These are phyloP conservation scores for Fusarium paranaense DNA, from an alignment of 2,329 filamentous ascomycete genomes.

Conservation along the genomic window DNA sequence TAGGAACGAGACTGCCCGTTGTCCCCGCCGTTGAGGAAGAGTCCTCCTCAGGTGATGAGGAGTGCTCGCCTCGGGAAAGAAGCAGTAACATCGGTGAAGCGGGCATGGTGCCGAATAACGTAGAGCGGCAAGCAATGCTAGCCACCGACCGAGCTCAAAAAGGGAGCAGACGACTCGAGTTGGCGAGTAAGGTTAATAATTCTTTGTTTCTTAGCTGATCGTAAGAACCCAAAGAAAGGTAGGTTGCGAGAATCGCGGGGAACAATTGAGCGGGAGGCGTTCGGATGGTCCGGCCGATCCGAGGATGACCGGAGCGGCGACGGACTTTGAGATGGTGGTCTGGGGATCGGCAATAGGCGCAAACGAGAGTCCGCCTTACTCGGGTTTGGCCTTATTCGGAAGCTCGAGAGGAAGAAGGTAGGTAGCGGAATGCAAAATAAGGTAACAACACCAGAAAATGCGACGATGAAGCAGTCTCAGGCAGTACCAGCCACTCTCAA, in stretches of 20 bases:
- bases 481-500: slow-evolving; percentile 7
- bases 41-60: slow-evolving; percentile 36
- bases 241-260: slow-evolving; percentile 11
- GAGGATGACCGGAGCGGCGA: slow-evolving; percentile 30
- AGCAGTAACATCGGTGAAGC: slow-evolving; percentile 21
- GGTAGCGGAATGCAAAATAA: neutral
- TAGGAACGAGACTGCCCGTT: slow-evolving; percentile 19
- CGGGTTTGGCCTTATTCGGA: neutral
- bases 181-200: slow-evolving; percentile 25
- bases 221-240: slow-evolving; percentile 3
- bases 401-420: neutral
- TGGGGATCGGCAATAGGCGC: slow-evolving; percentile 32
- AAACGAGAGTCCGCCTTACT: slow-evolving; percentile 4
- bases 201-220: slow-evolving; percentile 1
- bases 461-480: slow-evolving; percentile 2
- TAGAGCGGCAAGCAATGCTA: slow-evolving; percentile 3
- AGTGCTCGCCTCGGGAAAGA: slow-evolving; percentile 37
- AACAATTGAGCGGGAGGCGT: slow-evolving; percentile 17
- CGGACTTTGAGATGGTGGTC: slow-evolving; percentile 16
- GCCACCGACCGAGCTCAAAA: neutral
- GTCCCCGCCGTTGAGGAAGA: slow-evolving; percentile 25
- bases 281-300: slow-evolving; percentile 38
- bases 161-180: neutral
- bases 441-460: slow-evolving; percentile 5
- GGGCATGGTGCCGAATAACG: slow-evolving; percentile 24